Base-by-base conservation (phyloP, 805 yeast genomes). In the Candida lessepsii region DNA sequence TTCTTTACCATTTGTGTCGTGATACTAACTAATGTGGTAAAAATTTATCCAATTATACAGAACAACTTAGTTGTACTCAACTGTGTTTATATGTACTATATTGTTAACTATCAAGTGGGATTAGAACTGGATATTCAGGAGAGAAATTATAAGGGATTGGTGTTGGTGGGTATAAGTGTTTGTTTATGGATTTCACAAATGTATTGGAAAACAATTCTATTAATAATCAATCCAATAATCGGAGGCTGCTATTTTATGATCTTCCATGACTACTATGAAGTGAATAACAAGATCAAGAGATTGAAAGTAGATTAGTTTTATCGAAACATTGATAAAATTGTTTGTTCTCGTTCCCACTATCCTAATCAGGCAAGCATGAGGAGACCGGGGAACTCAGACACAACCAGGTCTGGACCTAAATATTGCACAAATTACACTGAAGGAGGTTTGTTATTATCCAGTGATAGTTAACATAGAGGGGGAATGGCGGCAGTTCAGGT, bases 181-280 rank as follows among this genome's bases (percentile, higher is more conserved):
- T 17, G 27, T 9, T 23, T 32, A 20, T 32, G 35, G 35, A 5
- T 11, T 5, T 21, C 21, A 21, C 35, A 32, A 15, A 19, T 20
- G 15, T 32, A 32, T 15, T 32, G 35, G 35, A 32, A 16, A 20
- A 32, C 35, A 13, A 15, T 20, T 9, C 10, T 32, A 9, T n/a
- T 32, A n/a, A 15, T 20, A n/a, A 32, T 32, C 27, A 32, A 32
- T 23, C 35, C 35, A 7, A 32, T 32, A 4, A 21, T 32, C 9
- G 35, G 35, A 10, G 35, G 25, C 25, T 32, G 27, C 13, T 32
- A 32, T 21, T 32, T 32, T 13, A 32, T 32, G 27, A 13, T 32
- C 14, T 8, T 32, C 14, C 27, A 32, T 14, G 35, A 32, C 16
- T 20, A 23, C 10, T n/a, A 32, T 13, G 35, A 32, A 21, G 14